Base-by-base conservation (phyloP, 768 basidiomycete species). In the Vararia minispora region DNA sequence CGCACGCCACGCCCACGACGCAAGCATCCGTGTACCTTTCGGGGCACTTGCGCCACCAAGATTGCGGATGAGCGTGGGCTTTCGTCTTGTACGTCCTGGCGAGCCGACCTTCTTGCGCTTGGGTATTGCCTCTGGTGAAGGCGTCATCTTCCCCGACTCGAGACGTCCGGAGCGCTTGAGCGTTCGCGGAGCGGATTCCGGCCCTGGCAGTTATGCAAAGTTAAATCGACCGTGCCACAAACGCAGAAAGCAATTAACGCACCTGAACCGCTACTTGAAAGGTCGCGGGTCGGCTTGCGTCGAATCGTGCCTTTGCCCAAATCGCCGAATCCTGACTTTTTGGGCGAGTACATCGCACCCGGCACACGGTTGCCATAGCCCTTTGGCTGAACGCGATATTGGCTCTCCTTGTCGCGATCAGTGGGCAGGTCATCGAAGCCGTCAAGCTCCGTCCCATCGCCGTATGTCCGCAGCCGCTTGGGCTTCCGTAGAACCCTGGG, bases 371-470 rank as follows among this genome's bases (percentile, higher is more conserved):
- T 72, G 25, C 72, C 66, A 53, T 68, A 63, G 5, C 73, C 70
- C 56, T 78, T 86, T 18, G 86, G 81, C 44, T 81, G 76, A 8
- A 89, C 77, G 39, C 75, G 76, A 55, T 69, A 90, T 28, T 65
- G 72, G 37, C 72, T 69, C 58, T 88, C 84, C 51, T 83, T 80
- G 35, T 90, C 87, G 33, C 84, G 69, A 52, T 91, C 83, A 8
- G 87, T 85, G 6, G 78, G 79, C 28, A 94, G 69, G 56, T 95
- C 91, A 20, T 92, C 91, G 41, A 95, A 71, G 3, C 58, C 76
- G 51, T 95, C 91, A 37, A 95, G 63, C 56, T 94, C 91, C 8
- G 87, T 90, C 11, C 91, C 91, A 52, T 89, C 84, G 5, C 86
- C 86, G 51, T 80, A 90, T 11, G 73, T 73, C 37, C 75, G 68